These are phyloP conservation scores for Tulasnella sp. DNA, from an alignment of 768 basidiomycete genomes.

Conservation along the genomic window DNA sequence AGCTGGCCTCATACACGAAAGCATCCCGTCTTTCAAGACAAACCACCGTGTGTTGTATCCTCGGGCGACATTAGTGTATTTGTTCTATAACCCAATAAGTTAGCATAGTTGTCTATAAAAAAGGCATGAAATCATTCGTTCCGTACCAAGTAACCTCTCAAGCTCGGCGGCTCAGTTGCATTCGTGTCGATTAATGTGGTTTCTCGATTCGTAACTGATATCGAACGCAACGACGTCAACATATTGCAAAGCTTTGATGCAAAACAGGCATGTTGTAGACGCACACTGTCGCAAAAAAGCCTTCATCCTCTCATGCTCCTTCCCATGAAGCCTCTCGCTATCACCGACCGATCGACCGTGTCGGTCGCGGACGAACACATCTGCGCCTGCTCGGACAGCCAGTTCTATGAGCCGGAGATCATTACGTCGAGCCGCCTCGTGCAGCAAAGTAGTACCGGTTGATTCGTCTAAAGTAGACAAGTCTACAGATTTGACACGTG, in stretches of 20 bases:
- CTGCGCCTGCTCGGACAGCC: conserved; percentile 76
- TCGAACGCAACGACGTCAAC: conserved; percentile 8
- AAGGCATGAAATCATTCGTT: not conserved
- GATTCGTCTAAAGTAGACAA: conserved; percentile 70
- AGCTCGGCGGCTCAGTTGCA: conserved; percentile 42
- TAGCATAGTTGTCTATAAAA: too few species aligned
- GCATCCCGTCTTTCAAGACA: conserved; percentile 69
- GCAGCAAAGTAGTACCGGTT: conserved; percentile 69
- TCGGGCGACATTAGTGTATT: conserved; percentile 85
- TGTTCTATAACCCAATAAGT: too few species aligned
- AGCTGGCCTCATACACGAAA: conserved; percentile 85
- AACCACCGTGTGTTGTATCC: conserved; percentile 91
- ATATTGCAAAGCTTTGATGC: not conserved
- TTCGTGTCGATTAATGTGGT: conserved; percentile 49
- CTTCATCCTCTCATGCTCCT: conserved; percentile 65
- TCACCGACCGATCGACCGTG: conserved; percentile 57
- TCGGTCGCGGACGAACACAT: conserved; percentile 76
- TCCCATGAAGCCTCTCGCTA: conserved; percentile 44
- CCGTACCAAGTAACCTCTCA: conserved; percentile 54
- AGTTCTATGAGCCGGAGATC: conserved; percentile 75
- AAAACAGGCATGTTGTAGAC: conserved; percentile 28
- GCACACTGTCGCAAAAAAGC: conserved; percentile 76
- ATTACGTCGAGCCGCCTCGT: conserved; percentile 75
- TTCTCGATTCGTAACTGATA: conserved; percentile 68
- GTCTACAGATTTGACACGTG: conserved; percentile 60